These are phyloP conservation scores for Amaranthus cruentus DNA, from an alignment of 148 eudicot species.

Conservation along the genomic window DNA sequence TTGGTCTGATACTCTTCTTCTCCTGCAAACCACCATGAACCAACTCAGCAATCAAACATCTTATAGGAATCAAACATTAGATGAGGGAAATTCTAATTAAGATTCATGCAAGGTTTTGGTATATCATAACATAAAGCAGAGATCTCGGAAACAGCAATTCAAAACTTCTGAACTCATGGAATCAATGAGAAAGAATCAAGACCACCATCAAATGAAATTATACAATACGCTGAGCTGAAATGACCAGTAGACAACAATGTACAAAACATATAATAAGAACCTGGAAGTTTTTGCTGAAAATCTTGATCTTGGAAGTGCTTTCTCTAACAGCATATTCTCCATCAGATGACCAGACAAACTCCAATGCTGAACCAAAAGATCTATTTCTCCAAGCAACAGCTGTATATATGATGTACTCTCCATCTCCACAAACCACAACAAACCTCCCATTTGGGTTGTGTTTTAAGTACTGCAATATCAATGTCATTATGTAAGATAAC, in stretches of 20 bases:
- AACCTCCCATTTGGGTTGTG: constrained; percentile 99
- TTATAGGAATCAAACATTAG: too few species aligned
- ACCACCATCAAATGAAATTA: background rate
- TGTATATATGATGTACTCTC: constrained; percentile 86
- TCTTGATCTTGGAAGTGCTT: constrained; percentile 95
- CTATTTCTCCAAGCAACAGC: constrained; percentile 96
- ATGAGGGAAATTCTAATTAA: background rate
- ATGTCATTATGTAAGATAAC: constrained; percentile 7
- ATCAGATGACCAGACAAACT: constrained; percentile 89
- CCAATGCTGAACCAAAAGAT: constrained; percentile 93
- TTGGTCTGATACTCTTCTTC: constrained; percentile 86
- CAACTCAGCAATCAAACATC: background rate
- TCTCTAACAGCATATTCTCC: constrained; percentile 98
- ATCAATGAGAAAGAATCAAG: background rate
- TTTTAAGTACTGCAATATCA: constrained; percentile 61
- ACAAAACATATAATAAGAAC: constrained; percentile 35
- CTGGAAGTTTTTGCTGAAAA: constrained; percentile 83
- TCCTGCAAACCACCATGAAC: constrained; percentile 51
- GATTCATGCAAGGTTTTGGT: background rate
- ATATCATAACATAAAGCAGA: background rate
- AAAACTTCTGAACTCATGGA: background rate
- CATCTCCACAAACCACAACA: constrained; percentile 97
- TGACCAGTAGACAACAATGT: background rate
- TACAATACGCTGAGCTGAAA: constrained; percentile 1
- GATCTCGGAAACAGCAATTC: background rate